Evolutionary conservation across 1,139 yeast genomes (phyloP), one percentile per base, ranked within the genome.

Genomic region (Zygosaccharomyces pseudobailii): DNA sequence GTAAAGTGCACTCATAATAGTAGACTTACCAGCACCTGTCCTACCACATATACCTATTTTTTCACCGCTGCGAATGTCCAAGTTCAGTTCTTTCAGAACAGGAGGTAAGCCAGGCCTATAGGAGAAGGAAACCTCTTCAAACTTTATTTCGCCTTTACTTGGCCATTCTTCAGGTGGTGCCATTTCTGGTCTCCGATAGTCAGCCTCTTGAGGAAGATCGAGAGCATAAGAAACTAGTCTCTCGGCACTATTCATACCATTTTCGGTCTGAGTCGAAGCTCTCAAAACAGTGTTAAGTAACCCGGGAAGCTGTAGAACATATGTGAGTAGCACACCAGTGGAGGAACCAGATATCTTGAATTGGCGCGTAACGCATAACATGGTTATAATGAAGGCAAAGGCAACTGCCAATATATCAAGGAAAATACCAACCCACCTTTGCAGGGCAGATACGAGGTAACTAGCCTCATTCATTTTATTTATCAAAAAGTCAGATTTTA

Each of bases 231-330:
- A 77, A 51, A 79, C 75, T 45, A 88, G 67, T 62, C 96, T 76
- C 68, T 88, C 96, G n/a, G 83, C 92, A 6, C 94, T 81, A 59
- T 85, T 86, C 88, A 87, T 78, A 60, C 84, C 84, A 66, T 85
- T 87, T 63, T 87, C 95, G 27, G 84, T 78, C 59, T 81, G 82
- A 0, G 95, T 85, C 51, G 72, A 67, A 4, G 82, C 71, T 61
- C 81, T 72, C 38, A 82, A 65, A 39, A 77, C 67, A 55, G 74
- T 65, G 35, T 79, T 73, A 53, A 82, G 66, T 54, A 75, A 72
- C 42, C 76, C 75, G 19, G 83, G 77, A 50, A 81, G 70, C 53
- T 76, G 78, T 49, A 79, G 66, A 69, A 73, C 79, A 61, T 80
- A 82, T 0, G 89, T 76, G 44, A 87, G 63, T 48, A 87, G 74